Evolutionary conservation across 768 basidiomycete genomes (phyloP).

Genomic region (Coprinopsis sp.): DNA sequence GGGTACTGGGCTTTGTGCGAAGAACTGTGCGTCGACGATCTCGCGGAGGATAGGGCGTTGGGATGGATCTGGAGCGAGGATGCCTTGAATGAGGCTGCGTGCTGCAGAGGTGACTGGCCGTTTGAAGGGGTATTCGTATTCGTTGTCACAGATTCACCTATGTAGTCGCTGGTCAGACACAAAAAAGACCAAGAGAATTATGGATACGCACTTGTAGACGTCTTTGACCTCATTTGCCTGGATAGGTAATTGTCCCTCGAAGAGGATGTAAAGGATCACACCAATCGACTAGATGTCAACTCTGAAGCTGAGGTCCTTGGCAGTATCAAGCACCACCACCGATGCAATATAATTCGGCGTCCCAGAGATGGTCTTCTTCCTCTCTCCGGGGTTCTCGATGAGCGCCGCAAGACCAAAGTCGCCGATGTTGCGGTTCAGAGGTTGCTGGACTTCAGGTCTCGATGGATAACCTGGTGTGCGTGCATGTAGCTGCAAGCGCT

Average conservation of each 20-base stretch:
- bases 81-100: conserved; percentile 73
- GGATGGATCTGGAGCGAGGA: conserved; percentile 81
- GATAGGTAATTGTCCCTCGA: conserved; percentile 95
- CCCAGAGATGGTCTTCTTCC: too few species aligned
- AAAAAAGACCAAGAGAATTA: neutral
- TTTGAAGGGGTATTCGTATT: conserved; percentile 87
- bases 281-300: conserved; percentile 98
- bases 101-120: conserved; percentile 66
- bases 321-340: conserved; percentile 92
- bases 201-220: conserved; percentile 74
- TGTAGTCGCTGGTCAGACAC: conserved; percentile 6
- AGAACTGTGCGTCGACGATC: conserved; percentile 83
- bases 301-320: conserved; percentile 95
- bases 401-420: too few species aligned
- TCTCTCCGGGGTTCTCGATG: too few species aligned
- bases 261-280: conserved; percentile 92
- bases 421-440: too few species aligned
- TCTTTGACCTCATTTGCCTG: conserved; percentile 97
- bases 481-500: conserved; percentile 96
- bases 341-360: too few species aligned
- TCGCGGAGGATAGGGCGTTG: conserved; percentile 79
- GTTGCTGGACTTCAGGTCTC: too few species aligned
- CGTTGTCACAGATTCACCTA: conserved; percentile 89
- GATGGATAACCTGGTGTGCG: too few species aligned
- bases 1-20: conserved; percentile 77